These are phyloP conservation scores for Elsinoe ampelina DNA, from an alignment of 2,329 filamentous ascomycete genomes.

Conservation along the genomic window DNA sequence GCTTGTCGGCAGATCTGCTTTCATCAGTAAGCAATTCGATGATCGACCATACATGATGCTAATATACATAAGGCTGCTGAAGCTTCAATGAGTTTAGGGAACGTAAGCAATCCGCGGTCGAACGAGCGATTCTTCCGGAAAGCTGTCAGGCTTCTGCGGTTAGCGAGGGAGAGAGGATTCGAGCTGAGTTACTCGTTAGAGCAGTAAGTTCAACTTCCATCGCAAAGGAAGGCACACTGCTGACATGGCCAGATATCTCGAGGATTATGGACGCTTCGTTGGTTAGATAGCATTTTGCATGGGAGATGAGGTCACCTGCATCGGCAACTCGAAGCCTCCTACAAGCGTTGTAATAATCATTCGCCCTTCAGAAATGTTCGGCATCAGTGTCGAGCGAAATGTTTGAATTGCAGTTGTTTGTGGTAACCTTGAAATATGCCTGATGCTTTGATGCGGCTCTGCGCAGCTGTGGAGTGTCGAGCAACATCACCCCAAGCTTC, in stretches of 20 bases:
- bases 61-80: slow-evolving; percentile 38
- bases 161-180: slow-evolving; percentile 37
- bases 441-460: too few species aligned
- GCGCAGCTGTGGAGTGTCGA: too few species aligned
- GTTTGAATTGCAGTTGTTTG: too few species aligned
- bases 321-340: too few species aligned
- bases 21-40: slow-evolving; percentile 30
- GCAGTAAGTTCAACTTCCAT: slow-evolving; percentile 29
- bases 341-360: too few species aligned
- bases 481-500: too few species aligned
- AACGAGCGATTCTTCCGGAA: slow-evolving; percentile 39
- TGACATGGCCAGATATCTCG: slow-evolving; percentile 31
- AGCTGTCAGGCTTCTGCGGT: slow-evolving; percentile 39
- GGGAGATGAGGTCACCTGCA: too few species aligned
- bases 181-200: slow-evolving; percentile 37
- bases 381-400: too few species aligned
- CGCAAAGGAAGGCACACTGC: background rate
- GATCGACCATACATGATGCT: slow-evolving; percentile 3
- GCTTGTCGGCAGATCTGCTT: slow-evolving; percentile 35
- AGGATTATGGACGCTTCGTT: slow-evolving; percentile 34
- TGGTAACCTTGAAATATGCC: too few species aligned
- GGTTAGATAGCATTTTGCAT: background rate
- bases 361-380: too few species aligned
- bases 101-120: slow-evolving; percentile 36
- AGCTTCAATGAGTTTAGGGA: slow-evolving; percentile 45